Percentiles rank a stretch among this genome's conserved stretches.
Conservation (phyloP, 2,329 filamentous ascomycete species). For the Penicillium hordei region DNA sequence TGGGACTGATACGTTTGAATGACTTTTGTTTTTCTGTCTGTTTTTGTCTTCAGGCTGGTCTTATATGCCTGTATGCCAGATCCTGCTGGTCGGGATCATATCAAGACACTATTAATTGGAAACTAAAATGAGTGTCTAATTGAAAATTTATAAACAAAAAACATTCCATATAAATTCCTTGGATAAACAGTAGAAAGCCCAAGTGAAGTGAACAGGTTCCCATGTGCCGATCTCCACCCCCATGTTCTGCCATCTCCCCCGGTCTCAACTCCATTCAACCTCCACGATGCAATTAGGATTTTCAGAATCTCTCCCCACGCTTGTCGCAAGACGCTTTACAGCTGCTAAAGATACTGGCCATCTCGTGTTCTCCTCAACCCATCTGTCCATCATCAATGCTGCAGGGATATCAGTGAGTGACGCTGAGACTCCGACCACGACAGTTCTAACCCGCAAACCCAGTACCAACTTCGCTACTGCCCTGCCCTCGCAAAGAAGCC, state of each 20-base stretch:
- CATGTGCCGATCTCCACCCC: conserved; percentile 4
- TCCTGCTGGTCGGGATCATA: conserved; percentile 13
- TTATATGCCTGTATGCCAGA: not conserved
- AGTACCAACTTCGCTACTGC: conserved; percentile 53
- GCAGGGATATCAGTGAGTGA: conserved; percentile 37
- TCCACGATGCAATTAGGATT: conserved; percentile 39
- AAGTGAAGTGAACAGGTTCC: not conserved
- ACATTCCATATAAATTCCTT: not conserved
- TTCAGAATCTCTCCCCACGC: conserved; percentile 35
- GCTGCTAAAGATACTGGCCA: conserved; percentile 39
- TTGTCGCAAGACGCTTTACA: conserved; percentile 39
- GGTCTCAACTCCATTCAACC: conserved; percentile 2
- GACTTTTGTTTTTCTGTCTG: conserved; percentile 7
- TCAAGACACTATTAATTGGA: not conserved
- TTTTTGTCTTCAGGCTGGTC: not conserved
- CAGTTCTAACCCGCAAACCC: not conserved
- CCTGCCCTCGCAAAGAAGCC: conserved; percentile 50
- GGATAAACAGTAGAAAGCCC: not conserved
- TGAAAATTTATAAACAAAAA: not conserved
- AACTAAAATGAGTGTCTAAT: not conserved
- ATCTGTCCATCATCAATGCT: conserved; percentile 38
- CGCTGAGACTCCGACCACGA: not conserved
- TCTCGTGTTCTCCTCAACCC: conserved; percentile 43
- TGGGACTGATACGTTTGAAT: conserved; percentile 13
- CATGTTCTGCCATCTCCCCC: conserved; percentile 8